These are phyloP conservation scores for Boletellus deceptivus DNA, from an alignment of 1,284 basidiomycete species.

Conservation along the genomic window DNA sequence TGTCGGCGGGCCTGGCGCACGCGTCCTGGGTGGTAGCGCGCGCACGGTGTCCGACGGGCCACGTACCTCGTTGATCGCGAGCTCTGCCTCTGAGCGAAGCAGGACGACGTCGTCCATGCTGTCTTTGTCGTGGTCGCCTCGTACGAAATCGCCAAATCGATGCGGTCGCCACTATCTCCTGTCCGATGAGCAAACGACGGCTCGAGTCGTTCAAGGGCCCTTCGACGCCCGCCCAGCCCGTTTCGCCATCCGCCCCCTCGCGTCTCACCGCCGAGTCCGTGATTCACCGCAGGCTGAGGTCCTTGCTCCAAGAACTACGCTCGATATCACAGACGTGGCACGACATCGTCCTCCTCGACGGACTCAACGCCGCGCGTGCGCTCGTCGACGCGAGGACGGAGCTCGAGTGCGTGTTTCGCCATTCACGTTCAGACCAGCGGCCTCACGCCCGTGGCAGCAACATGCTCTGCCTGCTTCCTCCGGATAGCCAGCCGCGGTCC, in stretches of 20 bases:
- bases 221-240: constrained; percentile 55
- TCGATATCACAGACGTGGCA: constrained; percentile 68
- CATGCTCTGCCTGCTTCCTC: constrained; percentile 51
- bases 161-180: no score
- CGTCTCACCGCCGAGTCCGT: constrained; percentile 50
- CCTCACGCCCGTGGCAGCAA: constrained; percentile 46
- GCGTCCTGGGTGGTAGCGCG: not conserved
- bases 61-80: constrained; percentile 63
- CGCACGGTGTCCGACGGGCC: constrained; percentile 1
- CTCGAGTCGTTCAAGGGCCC: constrained; percentile 75
- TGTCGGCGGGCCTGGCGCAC: constrained; percentile 56
- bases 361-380: constrained; percentile 60
- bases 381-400: constrained; percentile 74
- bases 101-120: constrained; percentile 41
- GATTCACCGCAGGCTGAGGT: constrained; percentile 67
- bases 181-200: constrained; percentile 38
- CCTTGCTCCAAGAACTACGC: constrained; percentile 61
- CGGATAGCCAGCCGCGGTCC: constrained; percentile 50
- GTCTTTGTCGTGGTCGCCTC: not conserved
- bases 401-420: constrained; percentile 56
- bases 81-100: constrained; percentile 73
- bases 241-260: constrained; percentile 51
- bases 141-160: no score
- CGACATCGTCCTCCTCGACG: constrained; percentile 71
- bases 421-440: not conserved